These are phyloP conservation scores for Claviceps sp. DNA, from an alignment of 2,329 filamentous ascomycete species.

Conservation along the genomic window DNA sequence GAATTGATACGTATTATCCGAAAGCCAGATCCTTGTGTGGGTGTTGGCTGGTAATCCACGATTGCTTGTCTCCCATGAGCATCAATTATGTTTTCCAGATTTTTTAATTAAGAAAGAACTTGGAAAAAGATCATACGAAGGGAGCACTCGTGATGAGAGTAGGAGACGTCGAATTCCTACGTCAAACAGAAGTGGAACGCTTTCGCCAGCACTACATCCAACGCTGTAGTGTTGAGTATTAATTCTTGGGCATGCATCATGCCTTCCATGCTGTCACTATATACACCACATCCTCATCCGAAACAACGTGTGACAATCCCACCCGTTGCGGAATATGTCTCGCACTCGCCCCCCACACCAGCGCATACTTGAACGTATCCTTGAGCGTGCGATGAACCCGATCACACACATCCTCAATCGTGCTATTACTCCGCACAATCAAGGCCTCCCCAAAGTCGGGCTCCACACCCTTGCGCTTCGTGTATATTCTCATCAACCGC, in stretches of 20 bases:
- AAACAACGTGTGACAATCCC: constrained; percentile 68
- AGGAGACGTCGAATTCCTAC: background rate
- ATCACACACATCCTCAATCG: constrained; percentile 95
- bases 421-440: constrained; percentile 79
- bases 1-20: background rate
- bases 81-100: background rate
- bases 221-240: background rate
- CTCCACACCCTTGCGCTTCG: constrained; percentile 85
- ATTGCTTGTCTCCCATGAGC: background rate
- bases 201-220: background rate
- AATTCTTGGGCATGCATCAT: constrained; percentile 17
- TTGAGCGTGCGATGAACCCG: constrained; percentile 86
- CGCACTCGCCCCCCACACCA: constrained; percentile 95
- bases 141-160: background rate
- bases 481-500: constrained; percentile 82
- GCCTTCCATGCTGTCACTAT: constrained; percentile 53
- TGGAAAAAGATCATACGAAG: background rate
- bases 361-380: constrained; percentile 96
- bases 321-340: constrained; percentile 90
- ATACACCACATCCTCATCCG: constrained; percentile 55
- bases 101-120: too few relatives aligned
- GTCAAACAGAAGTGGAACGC: background rate
- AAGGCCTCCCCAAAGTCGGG: constrained; percentile 83
- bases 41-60: background rate
- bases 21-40: background rate